phyloP scores from a whole-genome alignment of 768 basidiomycete species.

The Leucocoprinus sp. region DNA sequence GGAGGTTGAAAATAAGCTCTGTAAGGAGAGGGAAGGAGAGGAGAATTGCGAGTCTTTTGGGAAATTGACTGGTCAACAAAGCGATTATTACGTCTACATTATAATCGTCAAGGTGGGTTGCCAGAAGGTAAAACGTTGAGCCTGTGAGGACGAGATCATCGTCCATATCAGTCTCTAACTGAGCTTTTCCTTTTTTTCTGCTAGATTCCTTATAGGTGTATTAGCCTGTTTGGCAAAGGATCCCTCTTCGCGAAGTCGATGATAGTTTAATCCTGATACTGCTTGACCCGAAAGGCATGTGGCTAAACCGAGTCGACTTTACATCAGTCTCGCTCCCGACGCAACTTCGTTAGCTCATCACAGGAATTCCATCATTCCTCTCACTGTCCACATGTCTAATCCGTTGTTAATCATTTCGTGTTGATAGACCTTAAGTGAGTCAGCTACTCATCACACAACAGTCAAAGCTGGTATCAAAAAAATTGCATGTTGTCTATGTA shows the following conservation, averaged over 20 bases:
- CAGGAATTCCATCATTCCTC: not conserved
- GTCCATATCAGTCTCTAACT: too few species aligned
- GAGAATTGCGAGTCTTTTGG: not conserved
- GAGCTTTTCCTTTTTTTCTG: too few species aligned
- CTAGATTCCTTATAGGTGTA: too few species aligned
- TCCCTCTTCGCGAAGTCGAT: not conserved
- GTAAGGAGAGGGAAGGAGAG: not conserved
- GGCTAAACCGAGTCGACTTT: not conserved
- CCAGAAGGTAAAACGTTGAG: too few species aligned
- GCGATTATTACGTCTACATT: conserved; percentile 6
- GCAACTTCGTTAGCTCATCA: not conserved
- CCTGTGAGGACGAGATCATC: too few species aligned
- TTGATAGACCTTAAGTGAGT: not conserved
- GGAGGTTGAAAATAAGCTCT: not conserved
- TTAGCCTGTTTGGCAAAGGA: not conserved
- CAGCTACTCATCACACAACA: not conserved
- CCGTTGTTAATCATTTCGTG: not conserved
- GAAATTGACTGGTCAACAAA: not conserved
- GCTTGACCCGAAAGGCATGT: conserved; percentile 3
- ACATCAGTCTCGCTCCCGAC: not conserved
- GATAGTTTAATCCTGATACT: not conserved
- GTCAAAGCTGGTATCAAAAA: not conserved
- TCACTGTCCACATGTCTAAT: conserved; percentile 4
- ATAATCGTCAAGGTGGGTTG: too few species aligned
- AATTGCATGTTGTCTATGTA: conserved; percentile 12